Evolutionary conservation across 1,139 yeast species (phyloP).

Genomic region (Diutina sp.): DNA sequence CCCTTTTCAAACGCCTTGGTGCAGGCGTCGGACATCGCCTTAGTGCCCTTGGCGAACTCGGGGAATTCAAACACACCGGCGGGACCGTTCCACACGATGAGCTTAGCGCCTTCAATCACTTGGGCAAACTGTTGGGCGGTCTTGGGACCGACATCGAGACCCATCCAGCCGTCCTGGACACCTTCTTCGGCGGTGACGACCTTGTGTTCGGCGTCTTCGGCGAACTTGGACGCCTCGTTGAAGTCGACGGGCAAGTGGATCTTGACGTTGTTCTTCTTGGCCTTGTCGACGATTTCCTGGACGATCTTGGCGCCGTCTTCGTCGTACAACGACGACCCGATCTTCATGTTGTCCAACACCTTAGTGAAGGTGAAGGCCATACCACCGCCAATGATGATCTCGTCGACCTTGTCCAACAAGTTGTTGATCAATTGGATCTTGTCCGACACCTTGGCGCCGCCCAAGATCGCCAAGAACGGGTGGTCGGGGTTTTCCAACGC

Average conservation of each 20-base stretch:
- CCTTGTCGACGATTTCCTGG: constrained; percentile 80
- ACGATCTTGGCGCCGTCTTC: constrained; percentile 90
- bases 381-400: constrained; percentile 94
- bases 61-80: constrained; percentile 98
- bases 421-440: constrained; percentile 96
- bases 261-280: constrained; percentile 87
- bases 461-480: constrained; percentile 94
- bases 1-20: constrained; percentile 79
- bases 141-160: constrained; percentile 90
- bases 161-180: constrained; percentile 89
- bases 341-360: constrained; percentile 69
- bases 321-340: constrained; percentile 85
- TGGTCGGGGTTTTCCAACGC: constrained; percentile 94
- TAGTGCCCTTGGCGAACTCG: constrained; percentile 80
- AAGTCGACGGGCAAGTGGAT: constrained; percentile 87
- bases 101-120: constrained; percentile 83
- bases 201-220: constrained; percentile 76
- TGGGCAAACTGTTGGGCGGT: constrained; percentile 62
- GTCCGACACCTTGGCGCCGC: constrained; percentile 98
- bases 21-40: constrained; percentile 74
- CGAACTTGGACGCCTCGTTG: constrained; percentile 86
- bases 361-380: constrained; percentile 98
- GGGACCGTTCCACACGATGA: constrained; percentile 98
- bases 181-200: constrained; percentile 77
- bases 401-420: constrained; percentile 87